Evolutionary conservation across 2,329 filamentous ascomycete species (phyloP), one percentile per base, ranked within the genome.

Genomic region (Fusarium acutatum): DNA sequence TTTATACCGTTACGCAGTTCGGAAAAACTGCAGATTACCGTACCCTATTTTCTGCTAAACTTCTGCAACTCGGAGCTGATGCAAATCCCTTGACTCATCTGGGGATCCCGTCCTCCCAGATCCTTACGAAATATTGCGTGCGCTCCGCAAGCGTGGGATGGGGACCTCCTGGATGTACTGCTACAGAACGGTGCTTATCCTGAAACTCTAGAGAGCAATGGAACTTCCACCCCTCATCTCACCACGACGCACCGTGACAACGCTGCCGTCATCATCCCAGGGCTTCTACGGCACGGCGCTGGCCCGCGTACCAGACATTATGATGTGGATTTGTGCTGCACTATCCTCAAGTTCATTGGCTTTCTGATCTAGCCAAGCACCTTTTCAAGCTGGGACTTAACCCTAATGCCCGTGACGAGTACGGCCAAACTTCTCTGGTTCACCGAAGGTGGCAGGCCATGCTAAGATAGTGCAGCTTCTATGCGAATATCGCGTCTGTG

Each of bases 21-120:
- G 9, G n/a, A 12, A 5, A 2, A 7, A 44, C 17, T 44, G 4
- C 11, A 26, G 9, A 22, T 8, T 22, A 22, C 13, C 9, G 5
- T 10, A 2, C 1, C 18, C 12, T 4, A 8, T 4, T 22, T 17
- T 0, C 20, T 30, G 3, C 44, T 28, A 7, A 15, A 1, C 9
- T 11, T 9, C 6, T 30, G 4, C 13, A 22, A 22, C 20, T 28
- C 4, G 9, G 4, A 28, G 26, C 4, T 44, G 11, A 18, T 44
- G 17, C 7, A 26, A 26, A 26, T 26, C 7, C n/a, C 2, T 26
- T n/a, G 40, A 12, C 41, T 18, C 5, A 18, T 26, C n/a, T 44
- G 17, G 41, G 6, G 4, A 24, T 44, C 7, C 15, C 0, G 10
- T 4, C 11, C 15, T 44, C n/a, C 17, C 22, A n/a, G n/a, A n/a